Percentiles rank a stretch among this genome's conserved stretches.
Evolutionary conservation across 352 stramenopile genomes (phyloP).

Genomic region (Vaucheria bursata): DNA sequence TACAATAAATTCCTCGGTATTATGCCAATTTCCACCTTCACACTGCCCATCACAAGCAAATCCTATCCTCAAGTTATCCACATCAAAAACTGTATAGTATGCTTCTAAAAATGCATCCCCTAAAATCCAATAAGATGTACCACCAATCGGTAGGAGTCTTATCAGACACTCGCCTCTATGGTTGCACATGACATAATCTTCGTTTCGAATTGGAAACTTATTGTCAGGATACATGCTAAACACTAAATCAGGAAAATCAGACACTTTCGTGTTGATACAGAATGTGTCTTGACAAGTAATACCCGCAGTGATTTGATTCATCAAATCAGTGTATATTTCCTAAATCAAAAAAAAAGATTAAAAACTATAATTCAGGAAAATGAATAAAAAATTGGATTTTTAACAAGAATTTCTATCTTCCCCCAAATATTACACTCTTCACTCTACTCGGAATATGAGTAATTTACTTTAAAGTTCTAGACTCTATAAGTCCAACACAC

Average conservation of each 20-base stretch:
- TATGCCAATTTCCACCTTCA: conserved; percentile 58
- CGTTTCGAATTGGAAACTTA: conserved; percentile 64
- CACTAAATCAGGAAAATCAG: conserved; percentile 59
- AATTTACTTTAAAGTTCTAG: too few species aligned
- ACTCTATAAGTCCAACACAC: too few species aligned
- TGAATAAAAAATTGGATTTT: too few species aligned
- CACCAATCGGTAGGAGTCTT: conserved; percentile 61
- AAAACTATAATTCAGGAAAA: too few species aligned
- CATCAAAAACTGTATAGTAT: conserved; percentile 80
- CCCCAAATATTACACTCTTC: too few species aligned
- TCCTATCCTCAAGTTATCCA: conserved; percentile 68
- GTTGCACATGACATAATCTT: conserved; percentile 67
- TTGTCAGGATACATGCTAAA: conserved; percentile 73
- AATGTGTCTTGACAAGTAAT: conserved; percentile 61
- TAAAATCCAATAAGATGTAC: conserved; percentile 69
- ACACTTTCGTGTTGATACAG: conserved; percentile 54
- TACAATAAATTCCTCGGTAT: conserved; percentile 37
- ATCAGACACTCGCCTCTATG: conserved; percentile 61
- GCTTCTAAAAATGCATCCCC: conserved; percentile 71
- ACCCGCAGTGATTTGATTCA: conserved; percentile 57
- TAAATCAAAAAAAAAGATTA: too few species aligned
- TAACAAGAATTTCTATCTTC: too few species aligned
- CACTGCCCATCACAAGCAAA: conserved; percentile 73
- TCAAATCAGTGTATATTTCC: conserved; percentile 55
- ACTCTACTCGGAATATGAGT: too few species aligned